Conservation (phyloP, 2,329 filamentous ascomycete genomes). For the Gnomoniopsis sp. region DNA sequence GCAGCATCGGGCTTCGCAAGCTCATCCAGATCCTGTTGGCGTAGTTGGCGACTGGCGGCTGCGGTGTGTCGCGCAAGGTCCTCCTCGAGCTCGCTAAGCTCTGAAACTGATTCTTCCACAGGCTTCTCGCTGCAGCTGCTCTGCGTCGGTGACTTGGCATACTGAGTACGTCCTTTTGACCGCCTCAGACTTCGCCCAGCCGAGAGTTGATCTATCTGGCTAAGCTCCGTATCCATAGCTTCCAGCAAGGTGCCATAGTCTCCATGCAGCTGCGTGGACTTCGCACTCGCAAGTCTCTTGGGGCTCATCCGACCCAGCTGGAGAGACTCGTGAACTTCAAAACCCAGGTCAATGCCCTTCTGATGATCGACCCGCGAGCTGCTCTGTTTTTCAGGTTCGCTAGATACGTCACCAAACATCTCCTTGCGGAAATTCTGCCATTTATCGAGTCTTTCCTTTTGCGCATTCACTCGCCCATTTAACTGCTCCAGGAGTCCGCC, state of each 20-base stretch:
- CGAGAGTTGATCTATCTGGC: slow-evolving; percentile 23
- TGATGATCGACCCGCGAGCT: slow-evolving; percentile 22
- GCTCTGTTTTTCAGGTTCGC: slow-evolving; percentile 23
- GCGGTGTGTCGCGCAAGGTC: slow-evolving; percentile 28
- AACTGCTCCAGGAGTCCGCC: slow-evolving; percentile 66
- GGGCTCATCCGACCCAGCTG: slow-evolving; percentile 36
- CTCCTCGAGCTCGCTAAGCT: slow-evolving; percentile 53
- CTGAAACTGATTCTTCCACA: slow-evolving; percentile 38
- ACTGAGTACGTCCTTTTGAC: neutral
- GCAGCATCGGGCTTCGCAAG: neutral
- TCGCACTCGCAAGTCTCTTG: slow-evolving; percentile 23
- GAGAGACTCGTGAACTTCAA: slow-evolving; percentile 49
- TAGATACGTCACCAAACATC: slow-evolving; percentile 35
- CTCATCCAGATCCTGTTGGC: neutral
- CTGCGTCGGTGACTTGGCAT: neutral
- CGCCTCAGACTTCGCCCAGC: slow-evolving; percentile 23
- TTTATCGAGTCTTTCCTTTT: slow-evolving; percentile 64
- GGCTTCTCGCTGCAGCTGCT: slow-evolving; percentile 14
- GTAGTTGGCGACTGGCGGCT: neutral
- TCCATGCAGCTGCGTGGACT: slow-evolving; percentile 26
- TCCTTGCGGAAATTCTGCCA: slow-evolving; percentile 68
- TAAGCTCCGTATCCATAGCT: slow-evolving; percentile 39
- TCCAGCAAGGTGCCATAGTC: slow-evolving; percentile 44
- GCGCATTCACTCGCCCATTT: slow-evolving; percentile 62
- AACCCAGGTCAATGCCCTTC: slow-evolving; percentile 51